Evolutionary conservation across 208 protist species (phyloP).

Genomic region (Angomonas deanei): DNA sequence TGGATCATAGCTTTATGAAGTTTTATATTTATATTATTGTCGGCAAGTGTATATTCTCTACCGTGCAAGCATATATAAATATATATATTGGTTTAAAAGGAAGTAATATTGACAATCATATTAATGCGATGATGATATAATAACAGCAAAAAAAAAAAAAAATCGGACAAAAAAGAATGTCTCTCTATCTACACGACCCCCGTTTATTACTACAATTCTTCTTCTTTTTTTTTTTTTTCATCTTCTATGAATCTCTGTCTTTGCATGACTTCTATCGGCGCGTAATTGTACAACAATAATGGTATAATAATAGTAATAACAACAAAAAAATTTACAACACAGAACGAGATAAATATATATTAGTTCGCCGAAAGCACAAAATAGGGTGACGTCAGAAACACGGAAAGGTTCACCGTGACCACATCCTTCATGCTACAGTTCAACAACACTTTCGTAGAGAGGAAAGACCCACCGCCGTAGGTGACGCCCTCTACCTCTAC

Average conservation of each 20-base stretch:
- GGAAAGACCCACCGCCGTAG: neutral
- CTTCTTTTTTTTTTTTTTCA: conserved; percentile 3
- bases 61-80: no score
- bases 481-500: neutral
- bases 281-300: neutral
- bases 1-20: no score
- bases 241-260: neutral
- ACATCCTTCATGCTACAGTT: neutral
- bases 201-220: no score
- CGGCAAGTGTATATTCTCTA: no score
- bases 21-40: conserved; percentile 1
- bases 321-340: conserved; percentile 4
- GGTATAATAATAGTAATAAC: neutral
- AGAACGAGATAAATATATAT: conserved; percentile 3
- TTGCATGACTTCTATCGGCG: neutral
- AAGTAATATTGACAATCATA: neutral
- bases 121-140: neutral
- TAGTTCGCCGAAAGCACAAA: neutral
- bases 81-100: neutral
- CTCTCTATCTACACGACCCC: no score
- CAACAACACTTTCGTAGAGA: neutral
- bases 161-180: no score
- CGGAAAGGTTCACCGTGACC: neutral
- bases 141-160: no score
- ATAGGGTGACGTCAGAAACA: neutral